Conservation (phyloP, 2,329 filamentous ascomycete species). For the Xylariaceae sp. region DNA sequence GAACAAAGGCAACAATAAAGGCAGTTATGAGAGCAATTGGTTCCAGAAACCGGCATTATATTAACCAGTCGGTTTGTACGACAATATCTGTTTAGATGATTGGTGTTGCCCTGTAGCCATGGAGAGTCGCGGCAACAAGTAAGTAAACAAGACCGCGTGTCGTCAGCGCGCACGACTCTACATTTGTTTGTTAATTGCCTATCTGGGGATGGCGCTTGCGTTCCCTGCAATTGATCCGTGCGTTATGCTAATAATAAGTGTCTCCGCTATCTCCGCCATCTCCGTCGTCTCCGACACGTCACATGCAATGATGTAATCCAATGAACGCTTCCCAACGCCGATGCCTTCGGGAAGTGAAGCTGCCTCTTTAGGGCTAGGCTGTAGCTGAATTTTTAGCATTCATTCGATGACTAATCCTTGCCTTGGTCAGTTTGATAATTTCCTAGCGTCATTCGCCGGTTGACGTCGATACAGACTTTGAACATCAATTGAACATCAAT, state of each 20-base stretch:
- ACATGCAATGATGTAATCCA: too few relatives aligned
- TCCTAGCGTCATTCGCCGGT: too few relatives aligned
- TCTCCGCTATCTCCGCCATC: too few relatives aligned
- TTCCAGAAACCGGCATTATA: background rate
- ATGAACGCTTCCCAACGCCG: constrained; percentile 15
- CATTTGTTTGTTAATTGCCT: constrained; percentile 47
- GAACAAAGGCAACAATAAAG: background rate
- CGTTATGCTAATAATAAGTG: too few relatives aligned
- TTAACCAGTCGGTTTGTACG: background rate
- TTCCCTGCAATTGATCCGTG: too few relatives aligned
- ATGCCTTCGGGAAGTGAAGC: constrained; percentile 12
- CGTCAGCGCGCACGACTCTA: constrained; percentile 3
- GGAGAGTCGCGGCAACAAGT: constrained; percentile 18
- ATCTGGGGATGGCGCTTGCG: constrained; percentile 35
- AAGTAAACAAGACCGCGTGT: constrained; percentile 11
- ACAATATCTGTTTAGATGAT: background rate
- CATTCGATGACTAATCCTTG: too few relatives aligned
- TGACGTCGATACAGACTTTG: too few relatives aligned
- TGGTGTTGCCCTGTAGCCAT: constrained; percentile 4
- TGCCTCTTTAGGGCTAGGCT: background rate
- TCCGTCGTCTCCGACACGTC: too few relatives aligned
- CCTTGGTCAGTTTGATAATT: too few relatives aligned
- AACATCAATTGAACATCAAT: too few relatives aligned
- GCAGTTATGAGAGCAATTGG: background rate
- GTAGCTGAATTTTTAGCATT: too few relatives aligned